Conservation (phyloP, 169 alveolate species). For the Theileria luwenshuni region DNA sequence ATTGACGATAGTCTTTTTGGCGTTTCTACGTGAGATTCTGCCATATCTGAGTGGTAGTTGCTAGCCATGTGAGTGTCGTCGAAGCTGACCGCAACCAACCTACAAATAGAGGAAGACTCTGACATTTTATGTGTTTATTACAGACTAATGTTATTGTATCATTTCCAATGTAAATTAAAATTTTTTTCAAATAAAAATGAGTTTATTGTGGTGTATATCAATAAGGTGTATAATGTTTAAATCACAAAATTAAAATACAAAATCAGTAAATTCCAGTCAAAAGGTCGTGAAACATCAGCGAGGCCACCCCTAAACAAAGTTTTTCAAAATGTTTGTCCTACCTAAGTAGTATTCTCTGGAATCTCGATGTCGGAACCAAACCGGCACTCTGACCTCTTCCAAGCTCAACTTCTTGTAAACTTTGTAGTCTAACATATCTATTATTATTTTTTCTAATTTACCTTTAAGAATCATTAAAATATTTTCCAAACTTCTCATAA, state of each 20-base stretch:
- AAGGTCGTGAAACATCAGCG: slow-evolving; percentile 20
- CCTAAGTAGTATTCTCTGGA: slow-evolving; percentile 43
- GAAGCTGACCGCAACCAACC: slow-evolving; percentile 31
- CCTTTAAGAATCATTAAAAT: background rate
- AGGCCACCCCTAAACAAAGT: slow-evolving; percentile 21
- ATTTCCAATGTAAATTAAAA: background rate
- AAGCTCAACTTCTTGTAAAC: background rate
- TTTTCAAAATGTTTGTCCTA: background rate
- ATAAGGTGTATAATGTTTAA: slow-evolving; percentile 1
- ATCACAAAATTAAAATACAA: background rate
- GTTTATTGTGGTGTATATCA: too few species aligned
- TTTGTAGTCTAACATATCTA: background rate
- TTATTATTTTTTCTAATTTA: background rate
- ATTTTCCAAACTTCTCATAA: slow-evolving; percentile 8
- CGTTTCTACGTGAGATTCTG: slow-evolving; percentile 25
- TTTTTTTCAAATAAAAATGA: background rate
- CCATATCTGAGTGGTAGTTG: slow-evolving; percentile 25
- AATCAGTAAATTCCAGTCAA: slow-evolving; percentile 15
- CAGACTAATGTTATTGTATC: slow-evolving; percentile 1
- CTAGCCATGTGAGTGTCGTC: slow-evolving; percentile 49
- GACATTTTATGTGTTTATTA: slow-evolving; percentile 1
- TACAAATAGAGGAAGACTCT: background rate
- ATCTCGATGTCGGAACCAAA: slow-evolving; percentile 29
- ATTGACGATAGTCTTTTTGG: slow-evolving; percentile 39
- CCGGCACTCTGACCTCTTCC: slow-evolving; percentile 5